Evolutionary conservation across 2,329 filamentous ascomycete species (phyloP), one percentile per base, ranked within the genome.

Genomic region (Thielaviopsis ethacetica): DNA sequence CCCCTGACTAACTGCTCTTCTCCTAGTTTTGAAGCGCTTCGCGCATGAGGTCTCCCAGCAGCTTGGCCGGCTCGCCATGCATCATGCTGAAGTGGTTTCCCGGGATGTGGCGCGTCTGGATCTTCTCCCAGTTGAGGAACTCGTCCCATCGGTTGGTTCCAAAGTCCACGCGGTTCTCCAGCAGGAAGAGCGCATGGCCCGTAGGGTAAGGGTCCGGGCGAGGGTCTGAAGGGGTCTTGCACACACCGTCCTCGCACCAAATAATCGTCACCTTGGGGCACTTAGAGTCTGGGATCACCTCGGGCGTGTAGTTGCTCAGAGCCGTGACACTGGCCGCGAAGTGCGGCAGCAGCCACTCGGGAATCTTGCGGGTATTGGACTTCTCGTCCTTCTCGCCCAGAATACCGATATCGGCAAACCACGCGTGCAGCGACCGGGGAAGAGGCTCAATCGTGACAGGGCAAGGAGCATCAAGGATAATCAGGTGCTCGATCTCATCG

Each of bases 31-130:
- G 44, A 4, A 72, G 63, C n/a, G 68, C 70, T 60, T 71, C 68
- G 34, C 67, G 66, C 59, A 72, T 66, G 61, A 70, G 68, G 2
- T 63, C 62, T 52, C 68, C 68, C 13, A 73, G 66, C 38, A 68
- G 66, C 60, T 70, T 71, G 47, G 71, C 71, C 59, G 70, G 57
- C 3, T 74, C 67, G 62, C 81, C 82, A 68, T 84, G 81, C 83
- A 88, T 87, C 84, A 88, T 88, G 21, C 77, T 81, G 71, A 88
- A 88, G 71, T 88, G 84, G 66, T 88, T 85, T 2, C 83, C 85
- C 17, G 79, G 80, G 81, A 86, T 85, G 65, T 84, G 81, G 58
- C 76, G 76, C 63, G 78, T 83, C 54, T 74, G 73, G 71, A 86
- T 83, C 69, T 82, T 84, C 58, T 76, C 71, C 55, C 72, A 66